Evolutionary conservation across 495 filamentous ascomycete species (phyloP).

Genomic region (Tuber umbilicatum): DNA sequence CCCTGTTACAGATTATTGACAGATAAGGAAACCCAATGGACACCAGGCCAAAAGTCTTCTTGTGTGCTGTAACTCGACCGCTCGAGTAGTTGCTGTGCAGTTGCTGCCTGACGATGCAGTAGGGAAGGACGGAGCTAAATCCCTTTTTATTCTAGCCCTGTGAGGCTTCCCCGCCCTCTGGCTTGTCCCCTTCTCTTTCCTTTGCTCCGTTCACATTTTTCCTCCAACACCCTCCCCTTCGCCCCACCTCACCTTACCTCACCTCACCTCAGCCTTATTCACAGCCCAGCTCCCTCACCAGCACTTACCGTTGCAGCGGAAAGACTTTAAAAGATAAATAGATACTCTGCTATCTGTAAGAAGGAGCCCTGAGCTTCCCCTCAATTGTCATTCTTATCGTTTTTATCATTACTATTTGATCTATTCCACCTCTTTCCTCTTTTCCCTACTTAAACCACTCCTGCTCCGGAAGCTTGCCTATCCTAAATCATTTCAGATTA

Average conservation of each 20-base stretch:
- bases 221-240: not conserved
- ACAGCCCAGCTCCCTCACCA: not conserved
- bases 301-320: not conserved
- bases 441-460: not conserved
- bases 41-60: not conserved
- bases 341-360: not conserved
- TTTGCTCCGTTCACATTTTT: not conserved
- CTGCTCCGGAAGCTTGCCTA: not conserved
- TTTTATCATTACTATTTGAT: not conserved
- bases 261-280: not conserved
- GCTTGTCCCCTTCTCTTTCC: not conserved
- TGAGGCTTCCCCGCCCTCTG: not conserved
- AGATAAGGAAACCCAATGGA: not conserved
- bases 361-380: not conserved
- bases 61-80: not conserved
- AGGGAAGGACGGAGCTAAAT: not conserved
- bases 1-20: not conserved
- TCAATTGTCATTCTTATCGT: not conserved
- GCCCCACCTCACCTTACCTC: not conserved
- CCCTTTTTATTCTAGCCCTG: conserved; percentile 5
- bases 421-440: not conserved
- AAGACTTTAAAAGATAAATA: not conserved
- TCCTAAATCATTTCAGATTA: not conserved
- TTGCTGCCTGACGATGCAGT: not conserved
- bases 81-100: not conserved